Conservation (phyloP, 1,139 yeast species). For the Scheffersomyces lignicola region DNA sequence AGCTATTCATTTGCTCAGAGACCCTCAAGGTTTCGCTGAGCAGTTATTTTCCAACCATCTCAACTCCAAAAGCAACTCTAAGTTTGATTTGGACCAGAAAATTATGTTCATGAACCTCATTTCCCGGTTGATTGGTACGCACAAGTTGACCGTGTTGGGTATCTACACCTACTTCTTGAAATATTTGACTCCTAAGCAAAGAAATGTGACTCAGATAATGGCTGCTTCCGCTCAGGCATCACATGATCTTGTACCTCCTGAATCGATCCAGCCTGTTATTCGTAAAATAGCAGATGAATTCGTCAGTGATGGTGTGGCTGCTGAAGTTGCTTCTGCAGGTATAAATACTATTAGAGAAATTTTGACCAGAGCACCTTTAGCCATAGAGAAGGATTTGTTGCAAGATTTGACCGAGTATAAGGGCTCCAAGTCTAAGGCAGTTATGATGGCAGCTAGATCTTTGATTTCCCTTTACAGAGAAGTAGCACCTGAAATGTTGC, state of each 20-base stretch:
- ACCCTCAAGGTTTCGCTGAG: slow-evolving; percentile 98
- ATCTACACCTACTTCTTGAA: slow-evolving; percentile 84
- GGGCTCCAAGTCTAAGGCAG: slow-evolving; percentile 92
- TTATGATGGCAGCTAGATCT: slow-evolving; percentile 92
- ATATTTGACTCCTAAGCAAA: slow-evolving; percentile 90
- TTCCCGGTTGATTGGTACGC: slow-evolving; percentile 89
- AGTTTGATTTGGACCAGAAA: slow-evolving; percentile 82
- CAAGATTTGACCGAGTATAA: slow-evolving; percentile 90
- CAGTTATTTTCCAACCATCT: slow-evolving; percentile 70
- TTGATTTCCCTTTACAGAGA: slow-evolving; percentile 85
- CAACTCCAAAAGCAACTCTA: slow-evolving; percentile 62
- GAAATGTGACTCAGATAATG: slow-evolving; percentile 91
- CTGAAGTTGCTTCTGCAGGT: slow-evolving; percentile 98
- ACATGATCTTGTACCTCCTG: slow-evolving; percentile 97
- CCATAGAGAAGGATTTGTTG: slow-evolving; percentile 80
- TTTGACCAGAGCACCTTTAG: slow-evolving; percentile 87
- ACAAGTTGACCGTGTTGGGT: slow-evolving; percentile 87
- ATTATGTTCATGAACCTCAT: slow-evolving; percentile 83
- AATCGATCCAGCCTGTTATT: slow-evolving; percentile 72
- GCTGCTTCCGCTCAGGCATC: slow-evolving; percentile 97
- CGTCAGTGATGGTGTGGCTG: slow-evolving; percentile 96
- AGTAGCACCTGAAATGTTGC: slow-evolving; percentile 93
- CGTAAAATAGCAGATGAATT: slow-evolving; percentile 96
- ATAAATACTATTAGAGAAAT: slow-evolving; percentile 92
- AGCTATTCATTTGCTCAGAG: slow-evolving; percentile 89